Evolutionary conservation across 495 filamentous ascomycete genomes (phyloP), one percentile per base, ranked within the genome.

Genomic region (Annulohypoxylon moriforme): DNA sequence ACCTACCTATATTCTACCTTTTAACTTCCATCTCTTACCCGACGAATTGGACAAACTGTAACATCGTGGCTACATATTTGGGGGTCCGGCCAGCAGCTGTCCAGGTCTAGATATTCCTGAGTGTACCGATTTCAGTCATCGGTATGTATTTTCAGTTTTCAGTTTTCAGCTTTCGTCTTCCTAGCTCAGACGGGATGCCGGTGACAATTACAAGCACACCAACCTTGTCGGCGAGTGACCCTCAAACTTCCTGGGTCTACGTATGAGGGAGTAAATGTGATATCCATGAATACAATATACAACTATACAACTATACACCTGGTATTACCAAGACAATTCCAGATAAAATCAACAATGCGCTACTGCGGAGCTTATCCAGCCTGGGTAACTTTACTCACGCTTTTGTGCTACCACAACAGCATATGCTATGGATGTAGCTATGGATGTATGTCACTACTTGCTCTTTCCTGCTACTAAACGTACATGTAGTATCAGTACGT

Each of bases 301-400:
- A 36, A 8, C 33, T 11, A 14, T n/a, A 40, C 36, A 40, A n/a
- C n/a, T 42, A 36, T 9, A 18, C 25, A 34, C 25, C 29, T 42
- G 20, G 7, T 46, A 29, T 58, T 33, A 20, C 50, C 38, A 53
- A 44, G 24, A 52, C 11, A 25, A 44, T 25, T 44, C 40, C 5
- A 18, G 47, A 67, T 63, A 44, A 71, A 67, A 59, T 67, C 22
- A 52, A 31, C 18, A 46, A 20, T 18, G 47, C 33, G 33, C 56
- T 69, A 66, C 55, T 44, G 56, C 49, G 57, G 46, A 46, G 49
- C 70, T 73, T 73, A 66, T 66, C 70, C 61, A 33, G 36, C 4
- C 69, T 24, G 70, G 70, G 70, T 58, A 73, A 60, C 61, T 73
- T 66, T 49, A 64, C 47, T 47, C 70, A 73, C 60, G 64, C 55